Evolutionary conservation across 768 basidiomycete species (phyloP), one percentile per base, ranked within the genome.

Genomic region (Tulasnella sp.): DNA sequence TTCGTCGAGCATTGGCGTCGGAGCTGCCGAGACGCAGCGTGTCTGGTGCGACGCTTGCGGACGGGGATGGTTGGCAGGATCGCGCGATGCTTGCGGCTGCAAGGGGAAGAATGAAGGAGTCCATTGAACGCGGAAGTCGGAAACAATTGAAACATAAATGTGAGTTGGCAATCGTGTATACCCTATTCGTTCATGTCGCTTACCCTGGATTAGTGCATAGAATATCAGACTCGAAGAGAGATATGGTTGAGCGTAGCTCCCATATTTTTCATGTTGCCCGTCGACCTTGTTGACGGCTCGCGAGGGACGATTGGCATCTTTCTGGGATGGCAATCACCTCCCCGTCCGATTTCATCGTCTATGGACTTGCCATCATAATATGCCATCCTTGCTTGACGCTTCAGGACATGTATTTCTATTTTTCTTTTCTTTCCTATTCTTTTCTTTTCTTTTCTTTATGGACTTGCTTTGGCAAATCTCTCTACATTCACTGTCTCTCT

Each of bases 31-130:
- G 60, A 42, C 21, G 23, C 54, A 64, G 47, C 78, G 87, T 30
- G 69, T 72, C 11, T 86, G 88, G 85, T 90, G 88, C 61, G 82
- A 88, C 51, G 47, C 71, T 43, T 89, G 87, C 66, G 87, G 86
- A 61, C 84, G 83, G 65, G 78, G 85, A 42, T 80, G 76, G 73
- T 51, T 68, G 42, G 63, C 84, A 63, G 84, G 83, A 58, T 70
- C 75, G 42, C 73, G 72, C 63, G 67, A 70, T 51, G 73, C 77
- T 26, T 89, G 71, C 60, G 60, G 64, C 13, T 88, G 86, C 70
- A 60, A 62, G 24, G 26, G 50, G 19, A 60, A 52, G 52, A 54
- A 32, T 54, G 38, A 54, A 54, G n/a, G n/a, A 7, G 34, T 5
- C 15, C 34, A 38, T 15, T 38, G 34, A 38, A 38, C n/a, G n/a